These are phyloP conservation scores for Climacium dendroides DNA, from an alignment of 225 moss, liverwort and hornwort genomes.

Conservation along the genomic window DNA sequence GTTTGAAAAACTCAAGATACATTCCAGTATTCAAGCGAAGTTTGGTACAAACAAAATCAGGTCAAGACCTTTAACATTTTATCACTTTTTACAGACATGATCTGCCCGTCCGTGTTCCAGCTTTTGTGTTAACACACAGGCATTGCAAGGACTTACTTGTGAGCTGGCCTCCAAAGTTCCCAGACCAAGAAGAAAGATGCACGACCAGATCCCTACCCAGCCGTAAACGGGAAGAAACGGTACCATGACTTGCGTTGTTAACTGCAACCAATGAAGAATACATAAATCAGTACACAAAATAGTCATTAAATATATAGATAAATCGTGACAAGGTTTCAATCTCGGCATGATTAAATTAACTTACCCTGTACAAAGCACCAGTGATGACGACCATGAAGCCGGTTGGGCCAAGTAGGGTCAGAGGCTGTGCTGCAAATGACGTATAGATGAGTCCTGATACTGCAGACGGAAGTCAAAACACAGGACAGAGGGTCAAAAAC, in stretches of 20 bases:
- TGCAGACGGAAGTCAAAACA: slow-evolving; percentile 1
- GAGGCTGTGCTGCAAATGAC: slow-evolving; percentile 50
- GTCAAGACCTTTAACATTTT: not conserved
- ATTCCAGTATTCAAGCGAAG: not conserved
- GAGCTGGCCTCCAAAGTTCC: slow-evolving; percentile 56
- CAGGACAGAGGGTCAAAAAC: not conserved
- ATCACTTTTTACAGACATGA: no score
- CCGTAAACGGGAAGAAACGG: slow-evolving; percentile 72
- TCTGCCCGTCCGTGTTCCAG: not conserved
- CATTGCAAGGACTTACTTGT: slow-evolving; percentile 11
- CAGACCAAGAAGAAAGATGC: slow-evolving; percentile 36
- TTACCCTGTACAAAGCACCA: slow-evolving; percentile 58
- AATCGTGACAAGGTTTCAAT: not conserved
- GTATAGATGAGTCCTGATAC: slow-evolving; percentile 59
- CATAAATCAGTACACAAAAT: not conserved
- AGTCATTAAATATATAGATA: not conserved
- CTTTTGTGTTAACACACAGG: not conserved
- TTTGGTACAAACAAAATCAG: not conserved
- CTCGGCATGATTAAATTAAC: not conserved
- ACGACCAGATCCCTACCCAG: slow-evolving; percentile 78
- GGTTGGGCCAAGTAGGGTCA: slow-evolving; percentile 65
- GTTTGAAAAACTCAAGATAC: not conserved
- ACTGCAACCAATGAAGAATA: slow-evolving; percentile 8
- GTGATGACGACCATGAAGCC: slow-evolving; percentile 79
- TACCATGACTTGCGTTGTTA: slow-evolving; percentile 36